phyloP scores from a whole-genome alignment of 345 rosid species.

The Citrus inodora region DNA sequence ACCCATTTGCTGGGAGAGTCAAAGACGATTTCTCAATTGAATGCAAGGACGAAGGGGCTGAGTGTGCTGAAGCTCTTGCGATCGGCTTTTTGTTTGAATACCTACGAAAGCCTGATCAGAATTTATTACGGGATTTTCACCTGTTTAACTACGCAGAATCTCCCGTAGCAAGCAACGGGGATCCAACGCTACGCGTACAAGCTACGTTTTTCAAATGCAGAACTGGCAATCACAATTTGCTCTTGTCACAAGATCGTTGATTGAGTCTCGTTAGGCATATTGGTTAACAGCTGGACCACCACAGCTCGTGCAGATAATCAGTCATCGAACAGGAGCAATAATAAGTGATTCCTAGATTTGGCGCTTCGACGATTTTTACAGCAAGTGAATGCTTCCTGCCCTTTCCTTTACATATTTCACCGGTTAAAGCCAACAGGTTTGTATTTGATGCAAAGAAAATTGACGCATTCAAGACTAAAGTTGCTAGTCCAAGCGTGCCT shows the following conservation, averaged over 20 bases:
- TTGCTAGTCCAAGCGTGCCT: background rate
- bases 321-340: too few species aligned
- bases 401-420: background rate
- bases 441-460: slow-evolving; percentile 20
- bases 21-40: background rate
- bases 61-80: slow-evolving; percentile 19
- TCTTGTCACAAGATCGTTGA: too few species aligned
- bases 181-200: too few species aligned
- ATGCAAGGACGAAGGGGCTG: background rate
- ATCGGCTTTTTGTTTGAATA: background rate
- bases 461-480: slow-evolving; percentile 18
- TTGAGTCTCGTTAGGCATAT: background rate
- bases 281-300: too few species aligned
- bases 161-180: too few species aligned
- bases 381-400: background rate
- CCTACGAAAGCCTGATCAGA: slow-evolving; percentile 7
- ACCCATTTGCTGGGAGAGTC: slow-evolving; percentile 18
- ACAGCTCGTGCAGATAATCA: too few species aligned
- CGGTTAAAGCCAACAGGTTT: slow-evolving; percentile 2
- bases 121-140: slow-evolving; percentile 8
- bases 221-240: too few species aligned
- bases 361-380: background rate
- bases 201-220: too few species aligned
- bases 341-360: too few species aligned
- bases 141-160: too few species aligned